Base-by-base conservation (phyloP, 768 basidiomycete species). In the Coprinopsis cinerea region DNA sequence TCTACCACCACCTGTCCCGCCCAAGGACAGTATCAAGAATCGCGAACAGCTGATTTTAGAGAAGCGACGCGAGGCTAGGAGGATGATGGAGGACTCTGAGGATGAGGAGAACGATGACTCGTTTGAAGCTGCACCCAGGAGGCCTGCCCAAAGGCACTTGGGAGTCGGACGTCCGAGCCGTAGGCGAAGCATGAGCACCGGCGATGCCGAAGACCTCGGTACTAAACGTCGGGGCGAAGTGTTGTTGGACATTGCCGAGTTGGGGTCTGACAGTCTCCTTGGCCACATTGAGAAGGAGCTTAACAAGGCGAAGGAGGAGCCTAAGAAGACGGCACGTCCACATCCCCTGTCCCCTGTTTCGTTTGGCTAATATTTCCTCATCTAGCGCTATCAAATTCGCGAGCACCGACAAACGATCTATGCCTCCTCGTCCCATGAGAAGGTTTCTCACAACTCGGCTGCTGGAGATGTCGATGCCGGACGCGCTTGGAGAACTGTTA, bases 401-500 rank as follows among this genome's bases (percentile, higher is more conserved):
- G 85, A 94, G 64, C 85, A 77, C 27, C 79, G 82, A 57, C 74
- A 71, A 17, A 85, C 81, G 14, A 90, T 95, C 30, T 89, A 88
- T 57, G 92, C 92, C 7, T 82, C 83, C 18, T 82, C 88, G 4
- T 81, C 85, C 7, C 87, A 85, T 24, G 86, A 91, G 59, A 79
- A 79, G 53, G 73, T 92, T 39, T 76, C 82, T 4, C 88, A 91
- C 62, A 72, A 80, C 61, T 72, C 74, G 42, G 75, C 79, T 22
- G 85, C 87, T 34, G 92, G 92, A 14, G 94, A 95, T 63, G 73
- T 94, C 23, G 83, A 92, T 59, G 67, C 72, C 22, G 90, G 91
- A 1, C 79, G 70, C 60, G 92, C 93, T 3, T 97, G 94, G 95
- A 78, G 84, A 61, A 76, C 83, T 13, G 84, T 97, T 25, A 77